Base-by-base conservation (phyloP, 176 grass and related monocot species). In the Guadua angustifolia region DNA sequence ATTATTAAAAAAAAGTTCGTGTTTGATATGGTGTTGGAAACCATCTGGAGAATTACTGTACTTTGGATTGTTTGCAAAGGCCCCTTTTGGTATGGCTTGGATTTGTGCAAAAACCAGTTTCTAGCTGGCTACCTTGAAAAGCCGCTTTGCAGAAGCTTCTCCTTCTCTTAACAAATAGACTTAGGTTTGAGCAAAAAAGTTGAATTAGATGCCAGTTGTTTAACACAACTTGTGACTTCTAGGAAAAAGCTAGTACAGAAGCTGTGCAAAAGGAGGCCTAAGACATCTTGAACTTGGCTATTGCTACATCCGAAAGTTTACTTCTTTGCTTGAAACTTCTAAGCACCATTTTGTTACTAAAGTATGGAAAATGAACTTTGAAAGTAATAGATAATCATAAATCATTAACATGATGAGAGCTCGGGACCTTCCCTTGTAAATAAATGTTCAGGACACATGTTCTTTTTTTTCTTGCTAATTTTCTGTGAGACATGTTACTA, bases 11-110 rank as follows among this genome's bases (percentile, higher is more conserved):
- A n/a, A n/a, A n/a, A n/a, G n/a, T n/a, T n/a, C n/a, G 52, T 72
- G 43, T 36, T 80, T 79, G 44, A 71, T 82, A 66, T 83, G 35
- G 11, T 51, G 12, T 68, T 67, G 55, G 26, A 52, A 79, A 67
- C 73, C 44, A 89, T 50, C 69, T 47, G 12, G 22, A 57, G 39
- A 86, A 83, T 61, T 63, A 61, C 18, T 47, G 52, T 68, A 12
- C 8, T 42, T 75, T 60, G 9, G 10, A 73, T 5, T 58, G 10
- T 15, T 59, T 85, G 26, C 26, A 1, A 29, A 29, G 29, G 29
- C 29, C 29, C 29, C 29, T 29, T 29, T 29, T 29, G 29, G 29
- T 1, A 29, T 1, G 29, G 29, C 29, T 29, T 29, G 29, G 29
- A 1, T 29, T 29, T 29, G 29, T 29, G 1, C 29, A 29, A 29